Base-by-base conservation (phyloP, 2,329 filamentous ascomycete genomes). In the Botrytis pseudocinerea region DNA sequence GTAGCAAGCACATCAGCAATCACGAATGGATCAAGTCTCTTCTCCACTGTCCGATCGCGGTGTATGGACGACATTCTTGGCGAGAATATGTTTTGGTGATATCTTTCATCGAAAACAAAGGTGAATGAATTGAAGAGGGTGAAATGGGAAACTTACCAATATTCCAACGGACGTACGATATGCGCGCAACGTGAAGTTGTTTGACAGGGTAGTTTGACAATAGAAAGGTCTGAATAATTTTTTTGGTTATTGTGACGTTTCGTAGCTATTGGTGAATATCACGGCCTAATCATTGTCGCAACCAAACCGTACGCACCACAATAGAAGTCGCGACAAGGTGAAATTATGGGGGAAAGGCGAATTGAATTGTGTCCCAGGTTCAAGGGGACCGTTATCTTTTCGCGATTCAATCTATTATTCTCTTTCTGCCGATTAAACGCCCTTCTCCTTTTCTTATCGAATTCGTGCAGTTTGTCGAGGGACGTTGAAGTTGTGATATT, bases 221-320 rank as follows among this genome's bases (percentile, higher is more conserved):
- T 66, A 57, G 62, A 72, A 35, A 22, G 35, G 14, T 25, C 28
- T 18, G n/a, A 18, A 57, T 57, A 9, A 54, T 28, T 54, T 54
- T 46, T 68, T 59, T 44, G 62, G 62, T 35, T 73, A 69, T 46
- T 72, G 69, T 70, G 61, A 65, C 70, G 42, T 48, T 71, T 65
- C 7, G 60, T 60, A 71, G 73, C 72, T 75, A 71, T 76, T 68
- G 74, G 68, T 73, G 68, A 44, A 64, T 72, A 70, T 78, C 76
- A 79, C 74, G 76, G 76, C 73, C 73, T 73, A 69, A 64, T 73
- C 78, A 78, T 79, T 74, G 77, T 78, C 77, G 77, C 77, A 76
- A 75, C 70, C 59, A 74, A 59, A 64, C 38, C 70, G 72, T 63
- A 63, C 73, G 72, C 72, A 72, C 61, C 38, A 69, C 51, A 63